phyloP scores from a whole-genome alignment of 345 rosid species.

The Pugionium dolabratum region DNA sequence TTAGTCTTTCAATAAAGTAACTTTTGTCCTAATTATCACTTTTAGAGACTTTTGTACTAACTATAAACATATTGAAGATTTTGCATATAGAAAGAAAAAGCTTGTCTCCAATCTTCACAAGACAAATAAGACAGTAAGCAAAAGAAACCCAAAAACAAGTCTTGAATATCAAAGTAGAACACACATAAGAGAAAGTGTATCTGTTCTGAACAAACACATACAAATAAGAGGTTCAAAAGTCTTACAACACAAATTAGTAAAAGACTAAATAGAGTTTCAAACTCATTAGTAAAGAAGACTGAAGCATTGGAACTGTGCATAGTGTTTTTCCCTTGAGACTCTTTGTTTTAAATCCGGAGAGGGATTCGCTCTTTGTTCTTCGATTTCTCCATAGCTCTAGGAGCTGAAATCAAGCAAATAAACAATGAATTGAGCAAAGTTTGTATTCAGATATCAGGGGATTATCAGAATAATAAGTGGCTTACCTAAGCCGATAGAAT shows the following conservation, averaged over 20 bases:
- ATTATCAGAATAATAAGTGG: constrained; percentile 1
- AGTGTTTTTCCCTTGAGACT: constrained; percentile 12
- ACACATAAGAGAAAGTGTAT: constrained; percentile 29
- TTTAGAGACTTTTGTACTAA: constrained; percentile 22
- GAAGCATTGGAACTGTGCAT: constrained; percentile 37
- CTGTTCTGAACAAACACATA: constrained; percentile 26
- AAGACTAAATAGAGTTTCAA: constrained; percentile 25
- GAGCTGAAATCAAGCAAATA: constrained; percentile 47
- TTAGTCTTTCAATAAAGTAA: constrained; percentile 15
- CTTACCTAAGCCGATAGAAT: constrained; percentile 87
- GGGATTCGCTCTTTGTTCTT: constrained; percentile 46
- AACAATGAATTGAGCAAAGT: constrained; percentile 5
- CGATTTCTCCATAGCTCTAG: constrained; percentile 62
- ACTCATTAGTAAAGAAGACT: constrained; percentile 25
- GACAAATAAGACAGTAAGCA: neutral
- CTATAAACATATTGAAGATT: constrained; percentile 26
- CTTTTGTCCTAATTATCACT: constrained; percentile 35
- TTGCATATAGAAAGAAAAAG: neutral
- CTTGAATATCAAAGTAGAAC: constrained; percentile 18
- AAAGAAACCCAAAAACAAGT: neutral
- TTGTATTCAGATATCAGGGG: neutral
- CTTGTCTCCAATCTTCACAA: neutral
- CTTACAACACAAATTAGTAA: constrained; percentile 31
- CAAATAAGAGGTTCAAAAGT: constrained; percentile 21
- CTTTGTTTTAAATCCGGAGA: constrained; percentile 20